Evolutionary conservation across 805 yeast species (phyloP), one percentile per base, ranked within the genome.

Genomic region (Wickerhamomyces sydowiorum): DNA sequence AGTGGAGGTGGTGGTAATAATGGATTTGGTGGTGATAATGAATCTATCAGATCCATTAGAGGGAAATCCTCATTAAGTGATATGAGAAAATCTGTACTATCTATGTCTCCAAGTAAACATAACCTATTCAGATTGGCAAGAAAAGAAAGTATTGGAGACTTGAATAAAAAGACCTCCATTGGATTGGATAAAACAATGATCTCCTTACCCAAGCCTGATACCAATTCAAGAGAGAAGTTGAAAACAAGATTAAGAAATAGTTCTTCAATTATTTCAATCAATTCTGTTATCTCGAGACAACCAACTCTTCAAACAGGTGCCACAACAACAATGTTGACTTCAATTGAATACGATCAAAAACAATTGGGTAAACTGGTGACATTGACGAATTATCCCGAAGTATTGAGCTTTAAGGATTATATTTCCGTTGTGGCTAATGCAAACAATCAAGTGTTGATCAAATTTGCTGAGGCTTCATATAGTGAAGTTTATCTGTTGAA

Each of bases 151-250:
- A 35, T 51, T 0, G 48, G 40, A n/a, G 58, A 56, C 23, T 39
- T 54, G 21, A 52, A 51, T 33, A 42, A 39, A 21, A 45, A 45
- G 18, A 44, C 46, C n/a, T n/a, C n/a, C n/a, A n/a, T n/a, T 20
- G 39, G 51, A 6, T 28, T 60, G 36, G 66, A 61, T 40, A 66
- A 65, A 43, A 52, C 64, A 7, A 66, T 65, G 61, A 80, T 80
- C 14, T 79, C 86, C 4, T 59, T 76, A 42, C 87, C 86, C 1
- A 50, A 43, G 39, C 80, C 82, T 7, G 76, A 73, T 43, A 73
- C 72, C 30, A 70, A 69, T 12, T 73, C 84, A 14, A 66, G 78
- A 28, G 78, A 72, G 45, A 79, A 77, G 46, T 62, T 80, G 40
- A 69, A 71, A 48, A 67, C 69, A 44, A 80, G 76, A 50, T 60